Conservation (phyloP, 1,139 yeast species). For the Magnusiomyces magnusii region DNA sequence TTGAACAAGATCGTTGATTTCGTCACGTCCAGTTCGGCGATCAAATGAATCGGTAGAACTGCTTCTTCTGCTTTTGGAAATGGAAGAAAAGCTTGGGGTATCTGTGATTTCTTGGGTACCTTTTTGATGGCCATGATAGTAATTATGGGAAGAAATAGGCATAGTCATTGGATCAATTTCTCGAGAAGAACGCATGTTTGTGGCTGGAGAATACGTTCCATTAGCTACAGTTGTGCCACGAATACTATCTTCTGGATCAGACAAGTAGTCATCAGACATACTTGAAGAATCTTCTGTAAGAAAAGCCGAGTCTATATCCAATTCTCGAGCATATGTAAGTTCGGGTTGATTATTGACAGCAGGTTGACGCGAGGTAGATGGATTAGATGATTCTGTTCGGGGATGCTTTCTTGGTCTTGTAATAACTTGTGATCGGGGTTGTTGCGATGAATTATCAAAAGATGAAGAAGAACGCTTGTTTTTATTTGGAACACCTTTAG, state of each 20-base stretch:
- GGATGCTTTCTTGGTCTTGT: conserved; percentile 13
- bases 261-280: conserved; percentile 7
- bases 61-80: background rate
- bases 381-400: conserved; percentile 19
- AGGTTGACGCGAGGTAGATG: background rate
- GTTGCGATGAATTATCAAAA: background rate
- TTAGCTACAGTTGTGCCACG: background rate
- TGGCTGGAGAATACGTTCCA: background rate
- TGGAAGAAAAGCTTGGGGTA: conserved; percentile 12
- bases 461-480: conserved; percentile 14
- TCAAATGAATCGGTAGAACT: background rate
- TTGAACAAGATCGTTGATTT: conserved; percentile 7
- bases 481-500: conserved; percentile 6
- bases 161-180: background rate
- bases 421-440: conserved; percentile 9
- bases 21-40: background rate
- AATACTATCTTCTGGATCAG: background rate
- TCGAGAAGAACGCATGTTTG: background rate
- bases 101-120: conserved; percentile 11
- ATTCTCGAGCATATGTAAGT: too few relatives aligned
- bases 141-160: conserved; percentile 11
- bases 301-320: background rate
- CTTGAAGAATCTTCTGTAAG: conserved; percentile 7
- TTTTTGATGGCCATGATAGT: background rate
- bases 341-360: background rate